Evolutionary conservation across 2,329 filamentous ascomycete species (phyloP).

Genomic region (Fusarium beomiforme): DNA sequence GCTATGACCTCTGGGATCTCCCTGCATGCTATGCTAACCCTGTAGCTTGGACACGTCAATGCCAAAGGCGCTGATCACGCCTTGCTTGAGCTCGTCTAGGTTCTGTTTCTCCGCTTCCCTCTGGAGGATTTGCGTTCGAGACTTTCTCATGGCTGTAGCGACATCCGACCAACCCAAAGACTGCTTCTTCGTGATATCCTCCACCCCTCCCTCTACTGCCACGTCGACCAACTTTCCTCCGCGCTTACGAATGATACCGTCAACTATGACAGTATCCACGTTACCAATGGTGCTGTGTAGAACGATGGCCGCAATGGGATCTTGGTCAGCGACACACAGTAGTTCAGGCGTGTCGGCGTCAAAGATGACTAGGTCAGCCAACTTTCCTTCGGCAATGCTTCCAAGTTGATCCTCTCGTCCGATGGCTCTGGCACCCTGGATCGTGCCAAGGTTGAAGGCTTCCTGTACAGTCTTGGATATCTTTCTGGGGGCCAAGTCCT

Average conservation of each 20-base stretch:
- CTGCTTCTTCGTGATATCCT: not conserved
- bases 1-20: too few species aligned
- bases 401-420: not conserved
- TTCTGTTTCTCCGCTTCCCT: not conserved
- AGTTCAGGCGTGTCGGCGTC: not conserved
- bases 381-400: not conserved
- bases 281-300: conserved; percentile 10
- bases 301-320: not conserved
- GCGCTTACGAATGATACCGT: not conserved
- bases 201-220: not conserved
- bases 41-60: conserved; percentile 1
- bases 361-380: conserved; percentile 1
- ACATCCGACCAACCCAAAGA: not conserved
- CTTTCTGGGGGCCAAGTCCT: not conserved
- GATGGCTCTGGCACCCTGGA: conserved; percentile 1
- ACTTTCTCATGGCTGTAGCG: not conserved
- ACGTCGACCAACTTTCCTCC: not conserved
- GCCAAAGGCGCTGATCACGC: not conserved
- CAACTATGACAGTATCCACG: not conserved
- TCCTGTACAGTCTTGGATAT: conserved; percentile 6
- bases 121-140: not conserved
- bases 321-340: conserved; percentile 1
- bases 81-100: not conserved
- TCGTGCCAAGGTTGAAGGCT: not conserved
- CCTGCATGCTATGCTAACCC: not conserved